Evolutionary conservation across 139 green algal genomes (phyloP), one percentile per base, ranked within the genome.

Genomic region (Monoraphidium neglectum): DNA sequence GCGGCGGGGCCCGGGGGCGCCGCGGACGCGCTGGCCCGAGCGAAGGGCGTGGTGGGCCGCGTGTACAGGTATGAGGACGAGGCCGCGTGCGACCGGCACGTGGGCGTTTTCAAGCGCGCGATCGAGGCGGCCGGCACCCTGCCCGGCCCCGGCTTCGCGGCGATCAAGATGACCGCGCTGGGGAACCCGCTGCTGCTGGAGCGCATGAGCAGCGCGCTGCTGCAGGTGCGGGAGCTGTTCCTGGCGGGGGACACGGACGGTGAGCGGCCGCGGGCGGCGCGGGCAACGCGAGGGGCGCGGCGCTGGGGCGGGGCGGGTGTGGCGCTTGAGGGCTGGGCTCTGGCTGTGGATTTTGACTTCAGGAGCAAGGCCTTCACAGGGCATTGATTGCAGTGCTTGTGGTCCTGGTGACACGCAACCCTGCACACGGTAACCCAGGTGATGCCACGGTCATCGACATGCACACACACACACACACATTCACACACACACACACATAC

Each of bases 81-180:
- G 77, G 57, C 83, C 24, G 63, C 66, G 32, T 95, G 90, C 75
- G 93, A 97, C 77, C 33, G 56, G 61, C 87, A 93, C 74, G 90
- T 91, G 71, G 40, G 62, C 26, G 67, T 78, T 30, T 88, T 87
- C 68, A 54, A 92, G 74, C 77, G 82, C 35, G 87, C 87, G 23
- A 93, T 97, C 32, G 75, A 90, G 12, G 90, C 92, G 2, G 91
- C 87, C 1, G 78, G 70, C 53, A 68, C 51, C 4, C 64, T 87
- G 40, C 82, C 86, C 36, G 78, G 86, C 5, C 68, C 88, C 40
- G 84, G 90, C 10, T 97, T 95, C 87, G 90, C 92, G 26, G 92
- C 92, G 3, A 90, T 97, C 82, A 95, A 97, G 87, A 81, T 97
- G 12, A 98, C 93, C 21, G 92, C 91, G 4, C 87, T 98, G 71